Evolutionary conservation across 2,329 filamentous ascomycete genomes (phyloP), one percentile per base, ranked within the genome.

Genomic region (Diplodia scrobiculata): DNA sequence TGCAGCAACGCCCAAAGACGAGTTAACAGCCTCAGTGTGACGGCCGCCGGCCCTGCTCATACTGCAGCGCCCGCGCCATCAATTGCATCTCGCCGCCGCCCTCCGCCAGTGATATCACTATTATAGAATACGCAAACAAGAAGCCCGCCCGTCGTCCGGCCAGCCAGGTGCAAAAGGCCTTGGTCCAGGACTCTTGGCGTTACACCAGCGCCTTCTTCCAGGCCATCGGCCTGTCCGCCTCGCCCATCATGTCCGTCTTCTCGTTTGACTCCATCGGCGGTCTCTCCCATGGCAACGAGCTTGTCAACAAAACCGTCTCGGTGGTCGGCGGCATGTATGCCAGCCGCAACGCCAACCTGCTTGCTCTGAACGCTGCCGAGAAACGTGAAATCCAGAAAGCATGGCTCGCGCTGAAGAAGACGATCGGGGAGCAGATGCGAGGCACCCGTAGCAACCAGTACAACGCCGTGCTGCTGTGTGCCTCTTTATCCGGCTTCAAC

Each of bases 201-300:
- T 66, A 59, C 34, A 60, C 48, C 54, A 45, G 47, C n/a, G 64
- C 59, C 17, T 66, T 66, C 54, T 66, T 66, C 64, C 53, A 60
- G 36, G 64, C 64, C 34, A 60, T 66, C 17, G 64, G 64, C 32
- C 32, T 66, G 13, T 50, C 64, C 27, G 47, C 64, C 25, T 59
- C 64, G 17, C 64, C 64, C 17, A 38, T 66, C 41, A 66, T 59
- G 25, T 59, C 64, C 19, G 54, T 66, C 25, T 66, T 66, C n/a
- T 66, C 64, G 10, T 66, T 59, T 14, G 47, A 60, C 34, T 59
- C 53, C 3, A 60, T 66, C 17, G 64, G 64, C 47, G 25, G 53
- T 14, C 53, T 66, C 11, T 60, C 54, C 19, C 64, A 66, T 13
- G 45, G 45, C 27, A 66, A 60, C 5, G 64, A 60, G 10, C 54